phyloP scores from a whole-genome alignment of 495 filamentous ascomycete genomes.

The Aspergillus cavernicola region DNA sequence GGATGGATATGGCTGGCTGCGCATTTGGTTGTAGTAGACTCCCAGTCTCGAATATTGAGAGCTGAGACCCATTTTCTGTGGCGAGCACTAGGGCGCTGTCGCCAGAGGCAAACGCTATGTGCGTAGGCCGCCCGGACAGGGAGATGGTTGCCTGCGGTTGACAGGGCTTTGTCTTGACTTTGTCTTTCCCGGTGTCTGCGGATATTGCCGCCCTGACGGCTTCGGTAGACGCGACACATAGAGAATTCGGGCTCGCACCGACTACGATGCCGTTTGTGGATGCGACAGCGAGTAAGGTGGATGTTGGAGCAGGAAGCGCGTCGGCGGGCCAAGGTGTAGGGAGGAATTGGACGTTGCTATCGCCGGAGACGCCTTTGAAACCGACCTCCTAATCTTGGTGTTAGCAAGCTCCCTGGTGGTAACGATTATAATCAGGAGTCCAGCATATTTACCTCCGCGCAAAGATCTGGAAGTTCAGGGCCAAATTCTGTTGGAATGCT shows the following conservation, averaged over 20 bases:
- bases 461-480: slow-evolving; percentile 45
- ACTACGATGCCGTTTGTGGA: slow-evolving; percentile 77
- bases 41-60: slow-evolving; percentile 76
- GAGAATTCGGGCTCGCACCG: slow-evolving; percentile 75
- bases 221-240: slow-evolving; percentile 74
- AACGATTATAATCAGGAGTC: neutral
- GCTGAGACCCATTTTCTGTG: slow-evolving; percentile 74
- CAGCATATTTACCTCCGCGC: slow-evolving; percentile 38
- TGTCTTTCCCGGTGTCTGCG: slow-evolving; percentile 50
- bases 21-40: slow-evolving; percentile 60
- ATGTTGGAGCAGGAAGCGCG: slow-evolving; percentile 69
- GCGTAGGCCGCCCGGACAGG: slow-evolving; percentile 72
- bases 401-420: neutral
- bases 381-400: slow-evolving; percentile 60
- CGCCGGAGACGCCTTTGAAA: slow-evolving; percentile 74
- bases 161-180: slow-evolving; percentile 63
- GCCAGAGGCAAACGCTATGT: slow-evolving; percentile 83
- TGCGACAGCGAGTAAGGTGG: slow-evolving; percentile 83
- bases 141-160: slow-evolving; percentile 68
- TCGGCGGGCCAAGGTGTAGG: slow-evolving; percentile 74
- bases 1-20: slow-evolving; percentile 67
- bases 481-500: slow-evolving; percentile 34
- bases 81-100: slow-evolving; percentile 81
- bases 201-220: slow-evolving; percentile 73
- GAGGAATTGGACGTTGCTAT: slow-evolving; percentile 75